These are phyloP conservation scores for Corynespora cassiicola DNA, from an alignment of 2,329 filamentous ascomycete genomes.

Conservation along the genomic window DNA sequence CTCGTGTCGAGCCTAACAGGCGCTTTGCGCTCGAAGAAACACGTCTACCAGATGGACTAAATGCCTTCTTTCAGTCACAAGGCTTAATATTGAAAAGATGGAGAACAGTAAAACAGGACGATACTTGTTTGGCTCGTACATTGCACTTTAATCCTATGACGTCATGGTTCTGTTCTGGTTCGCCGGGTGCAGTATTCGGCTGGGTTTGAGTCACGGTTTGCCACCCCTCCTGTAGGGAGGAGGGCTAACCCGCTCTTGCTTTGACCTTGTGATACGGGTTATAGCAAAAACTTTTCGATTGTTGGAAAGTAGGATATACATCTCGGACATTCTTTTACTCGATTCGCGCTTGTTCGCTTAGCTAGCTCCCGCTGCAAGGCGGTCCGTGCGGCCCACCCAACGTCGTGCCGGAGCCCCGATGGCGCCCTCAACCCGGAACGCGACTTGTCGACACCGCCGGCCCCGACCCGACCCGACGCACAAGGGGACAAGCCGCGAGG, in stretches of 20 bases:
- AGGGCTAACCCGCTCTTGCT: no score
- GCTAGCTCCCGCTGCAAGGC: conserved; percentile 15
- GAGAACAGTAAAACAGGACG: no score
- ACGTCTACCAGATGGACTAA: conserved; percentile 16
- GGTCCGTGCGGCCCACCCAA: conserved; percentile 11
- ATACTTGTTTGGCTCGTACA: no score
- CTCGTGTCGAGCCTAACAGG: conserved; percentile 18
- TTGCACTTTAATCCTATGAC: no score
- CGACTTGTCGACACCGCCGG: conserved; percentile 11
- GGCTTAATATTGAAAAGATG: no score
- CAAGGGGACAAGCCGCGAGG: conserved; percentile 12
- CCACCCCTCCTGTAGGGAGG: no score
- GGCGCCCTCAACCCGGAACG: conserved; percentile 10
- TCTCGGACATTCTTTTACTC: conserved; percentile 17
- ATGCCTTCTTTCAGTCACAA: conserved; percentile 18
- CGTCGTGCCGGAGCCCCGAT: conserved; percentile 11
- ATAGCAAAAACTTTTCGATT: conserved; percentile 3
- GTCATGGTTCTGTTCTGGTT: no score
- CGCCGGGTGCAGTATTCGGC: no score
- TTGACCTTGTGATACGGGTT: no score
- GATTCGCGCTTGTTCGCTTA: conserved; percentile 9
- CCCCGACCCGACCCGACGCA: conserved; percentile 5
- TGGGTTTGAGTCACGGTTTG: no score
- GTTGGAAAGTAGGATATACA: conserved; percentile 11
- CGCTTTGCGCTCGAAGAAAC: conserved; percentile 15